phyloP scores from a whole-genome alignment of 2,329 filamentous ascomycete genomes.

The Ascochyta rabiei region DNA sequence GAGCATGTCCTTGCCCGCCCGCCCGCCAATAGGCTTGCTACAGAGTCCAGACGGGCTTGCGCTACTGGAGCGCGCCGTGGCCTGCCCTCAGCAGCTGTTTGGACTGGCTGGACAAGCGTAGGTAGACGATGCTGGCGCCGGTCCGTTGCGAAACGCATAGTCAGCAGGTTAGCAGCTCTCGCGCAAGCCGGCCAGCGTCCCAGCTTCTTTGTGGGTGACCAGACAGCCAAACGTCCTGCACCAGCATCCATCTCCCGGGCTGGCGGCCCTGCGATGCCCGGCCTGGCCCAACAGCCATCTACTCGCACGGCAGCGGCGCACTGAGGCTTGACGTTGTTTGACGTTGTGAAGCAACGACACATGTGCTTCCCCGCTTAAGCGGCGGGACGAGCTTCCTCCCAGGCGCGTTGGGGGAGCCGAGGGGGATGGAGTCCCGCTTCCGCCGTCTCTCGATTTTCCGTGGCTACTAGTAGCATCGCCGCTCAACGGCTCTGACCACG shows the following conservation, averaged over 20 bases:
- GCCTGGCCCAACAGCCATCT: neutral
- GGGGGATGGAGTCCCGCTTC: neutral
- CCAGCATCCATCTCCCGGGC: neutral
- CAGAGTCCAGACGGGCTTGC: conserved; percentile 35
- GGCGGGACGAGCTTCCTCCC: conserved; percentile 29
- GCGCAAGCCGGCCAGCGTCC: too few species aligned
- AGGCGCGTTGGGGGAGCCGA: conserved; percentile 22
- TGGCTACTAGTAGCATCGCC: conserved; percentile 34
- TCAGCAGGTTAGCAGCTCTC: conserved; percentile 11
- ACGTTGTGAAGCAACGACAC: conserved; percentile 11
- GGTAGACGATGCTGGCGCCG: conserved; percentile 25
- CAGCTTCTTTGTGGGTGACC: neutral
- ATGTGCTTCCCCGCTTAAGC: conserved; percentile 31
- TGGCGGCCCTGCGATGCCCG: conserved; percentile 9
- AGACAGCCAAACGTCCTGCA: neutral
- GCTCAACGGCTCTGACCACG: conserved; percentile 23
- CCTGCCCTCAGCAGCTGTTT: conserved; percentile 29
- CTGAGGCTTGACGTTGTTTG: conserved; percentile 1
- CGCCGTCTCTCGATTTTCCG: conserved; percentile 22
- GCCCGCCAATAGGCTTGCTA: conserved; percentile 42
- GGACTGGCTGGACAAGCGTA: conserved; percentile 14
- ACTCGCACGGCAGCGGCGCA: neutral
- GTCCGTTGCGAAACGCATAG: conserved; percentile 11
- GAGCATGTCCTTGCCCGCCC: conserved; percentile 26
- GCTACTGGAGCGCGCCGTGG: conserved; percentile 37